phyloP scores from a whole-genome alignment of 768 basidiomycete species.

The Wakefieldia striispora region DNA sequence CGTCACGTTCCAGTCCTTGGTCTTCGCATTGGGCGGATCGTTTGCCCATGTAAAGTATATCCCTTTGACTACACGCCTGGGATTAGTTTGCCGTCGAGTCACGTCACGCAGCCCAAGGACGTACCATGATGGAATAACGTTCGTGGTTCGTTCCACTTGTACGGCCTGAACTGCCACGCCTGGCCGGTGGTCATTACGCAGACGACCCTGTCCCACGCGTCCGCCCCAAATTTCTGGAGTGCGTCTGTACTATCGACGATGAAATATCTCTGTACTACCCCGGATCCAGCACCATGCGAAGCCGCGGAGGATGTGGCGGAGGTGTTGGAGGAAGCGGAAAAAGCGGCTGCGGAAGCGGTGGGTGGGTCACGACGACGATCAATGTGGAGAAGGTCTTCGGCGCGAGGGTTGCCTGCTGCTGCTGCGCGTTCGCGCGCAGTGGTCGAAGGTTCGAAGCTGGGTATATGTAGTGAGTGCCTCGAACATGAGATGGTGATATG shows the following conservation, averaged over 20 bases:
- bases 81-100: not conserved
- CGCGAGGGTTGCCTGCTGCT: constrained; percentile 66
- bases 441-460: constrained; percentile 72
- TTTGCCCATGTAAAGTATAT: constrained; percentile 94
- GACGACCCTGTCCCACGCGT: constrained; percentile 95
- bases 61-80: constrained; percentile 71
- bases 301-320: constrained; percentile 1
- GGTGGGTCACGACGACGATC: constrained; percentile 71
- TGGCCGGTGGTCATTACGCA: constrained; percentile 99
- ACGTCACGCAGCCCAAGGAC: constrained; percentile 4
- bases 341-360: constrained; percentile 23
- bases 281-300: constrained; percentile 24
- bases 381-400: constrained; percentile 86
- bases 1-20: constrained; percentile 97
- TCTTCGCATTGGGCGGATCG: constrained; percentile 83
- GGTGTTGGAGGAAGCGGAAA: constrained; percentile 11
- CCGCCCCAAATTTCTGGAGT: constrained; percentile 84
- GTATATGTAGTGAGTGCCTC: no score
- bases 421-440: constrained; percentile 65
- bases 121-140: constrained; percentile 91
- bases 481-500: no score
- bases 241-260: constrained; percentile 94
- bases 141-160: constrained; percentile 95
- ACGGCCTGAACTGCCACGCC: constrained; percentile 95
- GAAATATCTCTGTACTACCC: constrained; percentile 62